Base-by-base conservation (phyloP, 495 filamentous ascomycete genomes). In the Venustampulla echinocandica region DNA sequence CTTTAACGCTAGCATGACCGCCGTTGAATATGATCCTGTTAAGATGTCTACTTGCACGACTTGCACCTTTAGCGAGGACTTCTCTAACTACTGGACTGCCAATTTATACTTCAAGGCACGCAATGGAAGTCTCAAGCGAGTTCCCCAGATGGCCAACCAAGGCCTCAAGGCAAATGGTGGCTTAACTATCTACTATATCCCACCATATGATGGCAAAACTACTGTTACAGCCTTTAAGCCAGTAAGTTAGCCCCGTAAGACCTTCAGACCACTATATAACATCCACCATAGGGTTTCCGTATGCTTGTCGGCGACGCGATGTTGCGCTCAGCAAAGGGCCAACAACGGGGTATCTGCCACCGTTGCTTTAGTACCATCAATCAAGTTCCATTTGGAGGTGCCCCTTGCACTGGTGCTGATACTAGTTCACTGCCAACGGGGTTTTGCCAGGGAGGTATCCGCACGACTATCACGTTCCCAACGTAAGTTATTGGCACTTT, bases 231-330 rank as follows among this genome's bases (percentile, higher is more conserved):
- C 33, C 33, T 35, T 35, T 35, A 35, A 35, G 33, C 33, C 33
- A 10, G 68, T 79, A 59, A 53, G 67, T 63, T 52, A 57, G 69
- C 44, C 2, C 15, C 14, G 21, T 11, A 18, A 1, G 5, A 13
- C 11, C 10, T 1, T 35, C 6, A 13, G 4, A 1, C 1, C 35
- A 11, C 10, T 1, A 0, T 13, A 23, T 43, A 19, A 42, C 23
- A 56, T 25, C 21, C 81, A 58, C n/a, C n/a, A n/a, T n/a, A n/a
- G 41, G 65, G 67, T 14, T 70, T 70, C 61, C 61, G 67, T 32
- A 70, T 70, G 67, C 57, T 65, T 0, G 64, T 66, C 25, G 67
- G 67, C 11, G 63, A 68, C 55, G 62, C 62, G 17, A 58, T 24
- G 20, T 15, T 35, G 18, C 33, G 18, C 13, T 35, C 33, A 15